Percentiles rank a stretch among this genome's conserved stretches.
These are phyloP conservation scores for Gracilaria gracilis DNA, from an alignment of 23 red algal species.

Conservation along the genomic window DNA sequence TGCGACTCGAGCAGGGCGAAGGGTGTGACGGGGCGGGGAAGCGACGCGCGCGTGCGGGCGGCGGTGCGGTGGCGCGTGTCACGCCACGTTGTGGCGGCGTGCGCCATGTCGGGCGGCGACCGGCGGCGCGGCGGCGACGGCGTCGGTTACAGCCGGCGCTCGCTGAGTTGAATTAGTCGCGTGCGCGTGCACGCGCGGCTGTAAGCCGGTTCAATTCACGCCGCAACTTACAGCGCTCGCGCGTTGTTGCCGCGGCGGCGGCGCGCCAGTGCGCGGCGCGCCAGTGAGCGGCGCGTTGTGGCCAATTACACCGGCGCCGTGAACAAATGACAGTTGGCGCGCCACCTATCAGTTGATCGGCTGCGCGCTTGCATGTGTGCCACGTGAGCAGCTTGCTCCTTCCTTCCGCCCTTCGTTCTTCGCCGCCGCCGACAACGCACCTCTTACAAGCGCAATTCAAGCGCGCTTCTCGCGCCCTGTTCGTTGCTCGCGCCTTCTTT, in stretches of 20 bases:
- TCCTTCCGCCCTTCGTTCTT: not conserved
- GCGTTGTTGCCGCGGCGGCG: not conserved
- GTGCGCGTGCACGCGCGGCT: too few relatives aligned
- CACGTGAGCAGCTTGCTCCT: constrained; percentile 10
- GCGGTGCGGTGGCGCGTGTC: not conserved
- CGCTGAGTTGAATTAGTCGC: constrained; percentile 15
- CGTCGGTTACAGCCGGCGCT: constrained; percentile 3
- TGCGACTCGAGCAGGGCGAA: not conserved
- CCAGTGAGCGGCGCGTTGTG: not conserved
- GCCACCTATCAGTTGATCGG: too few relatives aligned
- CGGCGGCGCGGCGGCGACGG: not conserved
- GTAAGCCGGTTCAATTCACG: too few relatives aligned
- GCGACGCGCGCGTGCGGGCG: not conserved
- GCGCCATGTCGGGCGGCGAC: not conserved
- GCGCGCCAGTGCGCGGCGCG: not conserved
- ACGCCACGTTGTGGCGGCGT: constrained; percentile 21
- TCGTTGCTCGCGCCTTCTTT: too few relatives aligned
- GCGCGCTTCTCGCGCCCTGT: too few relatives aligned
- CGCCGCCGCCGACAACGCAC: not conserved
- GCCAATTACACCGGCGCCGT: too few relatives aligned
- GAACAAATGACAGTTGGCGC: too few relatives aligned
- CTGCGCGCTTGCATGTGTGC: too few relatives aligned
- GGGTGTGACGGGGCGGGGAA: not conserved
- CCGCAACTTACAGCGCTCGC: too few relatives aligned
- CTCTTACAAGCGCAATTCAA: not conserved